Percentiles rank a stretch among this genome's conserved stretches.
Evolutionary conservation across 306 rosid species (phyloP).

Genomic region (Sicyos edulis): DNA sequence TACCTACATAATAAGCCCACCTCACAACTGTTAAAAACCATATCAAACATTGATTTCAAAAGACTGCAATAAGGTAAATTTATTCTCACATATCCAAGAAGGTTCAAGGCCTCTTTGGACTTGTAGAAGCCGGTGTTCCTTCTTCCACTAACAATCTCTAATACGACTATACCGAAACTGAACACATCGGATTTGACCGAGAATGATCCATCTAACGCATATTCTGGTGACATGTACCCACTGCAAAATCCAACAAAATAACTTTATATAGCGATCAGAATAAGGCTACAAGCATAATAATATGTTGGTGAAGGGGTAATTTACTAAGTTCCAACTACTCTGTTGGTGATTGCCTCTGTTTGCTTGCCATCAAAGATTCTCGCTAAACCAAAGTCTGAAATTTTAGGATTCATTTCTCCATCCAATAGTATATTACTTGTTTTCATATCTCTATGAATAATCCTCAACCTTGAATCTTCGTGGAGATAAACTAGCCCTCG

Average conservation of each 20-base stretch:
- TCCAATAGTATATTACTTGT: slow-evolving; percentile 24
- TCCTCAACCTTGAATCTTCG: slow-evolving; percentile 23
- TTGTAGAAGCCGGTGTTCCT: slow-evolving; percentile 19
- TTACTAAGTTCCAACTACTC: slow-evolving; percentile 29
- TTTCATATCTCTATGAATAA: slow-evolving; percentile 26
- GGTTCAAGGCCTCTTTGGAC: neutral
- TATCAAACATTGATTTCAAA: no score
- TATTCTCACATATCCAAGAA: slow-evolving; percentile 20
- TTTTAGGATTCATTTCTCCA: slow-evolving; percentile 22
- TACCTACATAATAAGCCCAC: neutral
- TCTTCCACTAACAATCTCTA: slow-evolving; percentile 27
- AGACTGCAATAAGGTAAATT: no score
- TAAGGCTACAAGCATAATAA: neutral
- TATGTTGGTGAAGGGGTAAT: neutral
- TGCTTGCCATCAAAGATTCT: slow-evolving; percentile 20
- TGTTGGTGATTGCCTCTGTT: slow-evolving; percentile 16
- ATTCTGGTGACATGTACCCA: slow-evolving; percentile 26
- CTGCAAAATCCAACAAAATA: neutral
- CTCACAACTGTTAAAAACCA: no score
- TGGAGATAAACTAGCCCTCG: slow-evolving; percentile 28
- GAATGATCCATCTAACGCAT: slow-evolving; percentile 16
- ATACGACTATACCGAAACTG: slow-evolving; percentile 17
- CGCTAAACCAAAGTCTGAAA: slow-evolving; percentile 25
- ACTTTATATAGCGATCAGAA: no score
- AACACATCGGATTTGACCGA: slow-evolving; percentile 24